phyloP scores from a whole-genome alignment of 2,329 filamentous ascomycete species.

The Talaromyces verruculosus region DNA sequence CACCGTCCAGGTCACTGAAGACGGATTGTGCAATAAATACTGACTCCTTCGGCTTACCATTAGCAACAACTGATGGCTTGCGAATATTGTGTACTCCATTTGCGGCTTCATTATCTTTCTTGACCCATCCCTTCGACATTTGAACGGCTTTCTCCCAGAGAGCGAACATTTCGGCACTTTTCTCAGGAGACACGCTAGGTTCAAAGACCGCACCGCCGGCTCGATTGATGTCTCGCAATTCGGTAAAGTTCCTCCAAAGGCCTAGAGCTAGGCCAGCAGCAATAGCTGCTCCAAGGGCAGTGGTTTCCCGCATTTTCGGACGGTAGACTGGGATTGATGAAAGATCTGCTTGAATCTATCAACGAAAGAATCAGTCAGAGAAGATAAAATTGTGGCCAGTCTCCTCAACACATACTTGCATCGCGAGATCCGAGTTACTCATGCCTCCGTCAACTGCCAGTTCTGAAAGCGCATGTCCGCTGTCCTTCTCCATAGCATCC shows the following conservation, averaged over 20 bases:
- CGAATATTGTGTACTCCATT: slow-evolving; percentile 20
- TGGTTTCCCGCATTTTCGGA: slow-evolving; percentile 83
- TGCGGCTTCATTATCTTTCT: slow-evolving; percentile 13
- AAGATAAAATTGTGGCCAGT: background rate
- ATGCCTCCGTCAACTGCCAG: slow-evolving; percentile 86
- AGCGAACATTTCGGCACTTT: slow-evolving; percentile 60
- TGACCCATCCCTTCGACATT: slow-evolving; percentile 70
- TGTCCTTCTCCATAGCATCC: slow-evolving; percentile 89
- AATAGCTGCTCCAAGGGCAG: slow-evolving; percentile 80
- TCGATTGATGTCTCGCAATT: slow-evolving; percentile 70
- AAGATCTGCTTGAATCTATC: slow-evolving; percentile 75
- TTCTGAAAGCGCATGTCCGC: slow-evolving; percentile 70
- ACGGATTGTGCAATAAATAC: slow-evolving; percentile 25
- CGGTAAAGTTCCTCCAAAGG: slow-evolving; percentile 73
- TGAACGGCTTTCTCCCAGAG: slow-evolving; percentile 72
- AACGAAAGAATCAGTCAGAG: slow-evolving; percentile 14
- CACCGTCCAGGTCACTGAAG: slow-evolving; percentile 33
- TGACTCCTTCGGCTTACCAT: slow-evolving; percentile 25
- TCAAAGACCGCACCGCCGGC: slow-evolving; percentile 69
- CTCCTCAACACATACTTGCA: slow-evolving; percentile 59
- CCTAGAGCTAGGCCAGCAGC: slow-evolving; percentile 78
- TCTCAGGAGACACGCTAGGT: slow-evolving; percentile 57
- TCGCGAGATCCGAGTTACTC: slow-evolving; percentile 81
- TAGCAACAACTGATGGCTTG: slow-evolving; percentile 21
- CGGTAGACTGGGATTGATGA: slow-evolving; percentile 77